Base-by-base conservation (phyloP, 139 green algal species). In the Dunaliella sp. region DNA sequence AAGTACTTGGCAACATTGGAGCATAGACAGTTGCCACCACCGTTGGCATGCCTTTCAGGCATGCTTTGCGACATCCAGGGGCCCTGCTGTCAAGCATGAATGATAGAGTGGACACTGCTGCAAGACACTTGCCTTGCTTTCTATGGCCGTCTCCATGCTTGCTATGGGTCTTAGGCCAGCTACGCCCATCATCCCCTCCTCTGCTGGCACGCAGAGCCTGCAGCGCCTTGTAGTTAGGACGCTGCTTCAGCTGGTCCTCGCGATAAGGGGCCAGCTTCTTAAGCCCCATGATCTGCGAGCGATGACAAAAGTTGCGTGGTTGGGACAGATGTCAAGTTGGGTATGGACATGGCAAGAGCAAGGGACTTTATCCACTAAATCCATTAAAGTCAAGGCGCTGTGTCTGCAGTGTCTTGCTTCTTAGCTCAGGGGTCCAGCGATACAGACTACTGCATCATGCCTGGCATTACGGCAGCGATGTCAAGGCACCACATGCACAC, bases 221-320 rank as follows among this genome's bases (percentile, higher is more conserved):
- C 83, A 93, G 82, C 24, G 92, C 91, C 83, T 94, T 95, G 87
- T 93, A 94, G 88, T 95, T 95, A 36, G 91, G 90, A 16, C 90
- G 77, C 77, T 89, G 65, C 75, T 85, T 86, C 75, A 74, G 77
- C 3, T 77, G 48, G 35, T 94, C 91, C 1, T 95, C 91, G 30
- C 94, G 87, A 88, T 99, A 99, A 31, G 97, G 96, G 12, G 97
- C 95, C 80, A 99, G 86, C 79, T 87, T 89, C 85, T 95, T 96
- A 16, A 99, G 82, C 1, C 95, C 96, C 65, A 98, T 93, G 22
- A 98, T 85, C 85, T 95, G 89, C 33, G 48, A 26, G 48, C 48
- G 16, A 26, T 65, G 48, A n/a, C n/a, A n/a, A n/a, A n/a, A n/a
- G n/a, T n/a, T n/a, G n/a, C n/a, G n/a, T n/a, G n/a, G n/a, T n/a